A percentile compares a stretch with the other conserved stretches of the same genome.
These are phyloP conservation scores for Hypoxylon sp. DNA, from an alignment of 2,329 filamentous ascomycete species.

Conservation along the genomic window DNA sequence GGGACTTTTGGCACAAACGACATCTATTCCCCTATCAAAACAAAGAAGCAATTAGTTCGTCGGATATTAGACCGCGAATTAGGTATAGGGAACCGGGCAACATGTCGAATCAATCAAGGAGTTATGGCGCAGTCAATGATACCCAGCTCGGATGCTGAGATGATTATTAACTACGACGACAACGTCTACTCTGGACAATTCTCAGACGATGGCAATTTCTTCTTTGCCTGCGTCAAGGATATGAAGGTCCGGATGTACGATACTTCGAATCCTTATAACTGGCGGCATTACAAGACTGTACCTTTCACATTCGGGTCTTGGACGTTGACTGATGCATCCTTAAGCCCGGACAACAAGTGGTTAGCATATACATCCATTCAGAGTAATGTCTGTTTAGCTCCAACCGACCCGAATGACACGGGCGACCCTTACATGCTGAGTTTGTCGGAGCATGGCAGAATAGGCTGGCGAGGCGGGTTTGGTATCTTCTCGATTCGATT, in stretches of 20 bases:
- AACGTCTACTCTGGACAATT: conserved; percentile 97
- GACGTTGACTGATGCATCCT: conserved; percentile 94
- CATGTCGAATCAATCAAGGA: conserved; percentile 72
- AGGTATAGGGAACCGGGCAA: conserved; percentile 74
- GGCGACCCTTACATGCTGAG: conserved; percentile 87
- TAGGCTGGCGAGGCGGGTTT: conserved; percentile 60
- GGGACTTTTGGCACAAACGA: conserved; percentile 84
- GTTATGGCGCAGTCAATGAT: conserved; percentile 83
- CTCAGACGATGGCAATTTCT: conserved; percentile 97
- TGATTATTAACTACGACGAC: conserved; percentile 87
- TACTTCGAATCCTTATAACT: conserved; percentile 93
- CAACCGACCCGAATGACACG: conserved; percentile 86
- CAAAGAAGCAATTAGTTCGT: conserved; percentile 74
- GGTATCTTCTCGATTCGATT: conserved; percentile 93
- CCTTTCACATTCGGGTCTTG: conserved; percentile 89
- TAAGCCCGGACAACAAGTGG: conserved; percentile 93
- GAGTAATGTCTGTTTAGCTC: conserved; percentile 85
- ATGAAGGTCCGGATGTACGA: conserved; percentile 98
- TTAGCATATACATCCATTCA: conserved; percentile 93
- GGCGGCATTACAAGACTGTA: conserved; percentile 95
- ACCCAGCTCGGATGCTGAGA: conserved; percentile 82
- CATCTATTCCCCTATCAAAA: conserved; percentile 60
- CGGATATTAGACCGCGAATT: conserved; percentile 87
- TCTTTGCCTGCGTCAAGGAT: conserved; percentile 92
- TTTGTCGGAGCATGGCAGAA: conserved; percentile 67